Conservation (phyloP, 2,329 filamentous ascomycete genomes). For the Pseudocercospora pini-densiflorae region DNA sequence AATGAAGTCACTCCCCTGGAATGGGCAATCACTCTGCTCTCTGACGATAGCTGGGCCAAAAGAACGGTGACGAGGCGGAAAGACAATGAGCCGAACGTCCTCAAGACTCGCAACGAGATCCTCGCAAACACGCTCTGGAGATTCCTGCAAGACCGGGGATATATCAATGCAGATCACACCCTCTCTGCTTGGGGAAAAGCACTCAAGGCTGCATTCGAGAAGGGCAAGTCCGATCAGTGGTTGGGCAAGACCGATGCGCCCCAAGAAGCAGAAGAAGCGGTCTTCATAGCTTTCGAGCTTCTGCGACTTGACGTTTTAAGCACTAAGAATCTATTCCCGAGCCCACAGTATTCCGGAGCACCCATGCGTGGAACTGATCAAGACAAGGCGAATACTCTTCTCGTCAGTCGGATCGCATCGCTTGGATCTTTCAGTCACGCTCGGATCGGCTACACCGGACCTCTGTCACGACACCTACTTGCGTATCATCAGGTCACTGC, state of each 20-base stretch:
- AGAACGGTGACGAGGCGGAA: constrained; percentile 63
- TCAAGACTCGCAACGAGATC: constrained; percentile 67
- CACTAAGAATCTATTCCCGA: constrained; percentile 65
- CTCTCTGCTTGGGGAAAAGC: constrained; percentile 85
- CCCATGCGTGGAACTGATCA: constrained; percentile 64
- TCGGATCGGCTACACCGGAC: constrained; percentile 89
- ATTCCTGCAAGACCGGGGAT: constrained; percentile 86
- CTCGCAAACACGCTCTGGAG: constrained; percentile 80
- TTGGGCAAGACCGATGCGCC: constrained; percentile 60
- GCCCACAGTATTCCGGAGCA: constrained; percentile 57
- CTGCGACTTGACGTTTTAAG: constrained; percentile 79
- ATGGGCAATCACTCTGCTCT: constrained; percentile 62
- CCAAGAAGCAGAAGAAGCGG: constrained; percentile 71
- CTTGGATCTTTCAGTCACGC: constrained; percentile 82
- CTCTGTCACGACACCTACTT: constrained; percentile 86
- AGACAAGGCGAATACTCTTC: constrained; percentile 76
- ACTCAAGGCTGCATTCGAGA: constrained; percentile 61
- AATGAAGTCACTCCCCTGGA: constrained; percentile 48
- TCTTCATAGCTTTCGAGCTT: constrained; percentile 84
- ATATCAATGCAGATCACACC: constrained; percentile 77
- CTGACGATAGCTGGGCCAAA: constrained; percentile 70
- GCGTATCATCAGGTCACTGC: constrained; percentile 84
- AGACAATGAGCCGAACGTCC: constrained; percentile 52
- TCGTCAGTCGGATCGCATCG: constrained; percentile 86
- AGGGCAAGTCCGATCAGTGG: constrained; percentile 34